Evolutionary conservation across 768 basidiomycete genomes (phyloP).

Genomic region (Amanita pseudoporphyria): DNA sequence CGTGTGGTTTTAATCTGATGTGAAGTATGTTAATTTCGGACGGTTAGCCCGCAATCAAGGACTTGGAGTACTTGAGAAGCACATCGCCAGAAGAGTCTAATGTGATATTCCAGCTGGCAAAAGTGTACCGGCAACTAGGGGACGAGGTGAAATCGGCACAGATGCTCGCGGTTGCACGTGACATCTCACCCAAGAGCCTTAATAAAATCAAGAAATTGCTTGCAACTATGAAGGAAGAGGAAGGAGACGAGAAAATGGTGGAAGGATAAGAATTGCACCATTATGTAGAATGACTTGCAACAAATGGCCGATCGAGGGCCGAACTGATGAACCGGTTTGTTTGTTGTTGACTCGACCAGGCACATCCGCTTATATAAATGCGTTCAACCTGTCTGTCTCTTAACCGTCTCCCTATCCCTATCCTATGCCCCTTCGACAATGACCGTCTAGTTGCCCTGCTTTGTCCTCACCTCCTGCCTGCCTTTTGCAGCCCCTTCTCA

Average conservation of each 20-base stretch:
- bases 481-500: slow-evolving; percentile 16
- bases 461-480: slow-evolving; percentile 15
- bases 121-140: slow-evolving; percentile 78
- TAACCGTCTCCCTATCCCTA: slow-evolving; percentile 11
- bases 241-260: slow-evolving; percentile 67
- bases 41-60: slow-evolving; percentile 64
- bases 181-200: slow-evolving; percentile 86
- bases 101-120: slow-evolving; percentile 92
- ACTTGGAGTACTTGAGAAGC: slow-evolving; percentile 72
- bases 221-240: slow-evolving; percentile 62
- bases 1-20: slow-evolving; percentile 11
- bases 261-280: slow-evolving; percentile 41
- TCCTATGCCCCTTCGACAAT: slow-evolving; percentile 22
- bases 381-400: slow-evolving; percentile 14
- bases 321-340: slow-evolving; percentile 11
- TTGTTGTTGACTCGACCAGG: slow-evolving; percentile 11
- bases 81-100: slow-evolving; percentile 93
- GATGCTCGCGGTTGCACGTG: slow-evolving; percentile 82
- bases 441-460: slow-evolving; percentile 24
- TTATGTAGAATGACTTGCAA: slow-evolving; percentile 2
- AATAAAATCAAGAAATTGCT: slow-evolving; percentile 75
- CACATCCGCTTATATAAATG: slow-evolving; percentile 17
- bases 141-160: slow-evolving; percentile 73
- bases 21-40: not conserved
- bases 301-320: slow-evolving; percentile 1